Evolutionary conservation across 495 filamentous ascomycete genomes (phyloP).

Genomic region (Hypoxylon intermedium): DNA sequence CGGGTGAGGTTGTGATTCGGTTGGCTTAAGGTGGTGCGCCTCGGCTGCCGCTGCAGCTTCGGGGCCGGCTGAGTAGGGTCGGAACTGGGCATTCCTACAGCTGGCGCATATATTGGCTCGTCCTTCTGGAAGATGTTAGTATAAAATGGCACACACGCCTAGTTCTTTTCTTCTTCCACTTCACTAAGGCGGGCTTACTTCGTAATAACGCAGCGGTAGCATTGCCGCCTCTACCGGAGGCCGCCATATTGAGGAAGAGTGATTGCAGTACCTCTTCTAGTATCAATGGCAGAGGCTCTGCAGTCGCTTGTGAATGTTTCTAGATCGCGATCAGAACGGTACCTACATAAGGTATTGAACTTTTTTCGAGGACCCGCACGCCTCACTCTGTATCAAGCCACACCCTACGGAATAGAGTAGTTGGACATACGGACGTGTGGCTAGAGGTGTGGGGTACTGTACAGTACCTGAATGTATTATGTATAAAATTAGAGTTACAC

Average conservation of each 20-base stretch:
- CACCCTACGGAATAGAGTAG: constrained; percentile 24
- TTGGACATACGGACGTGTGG: background rate
- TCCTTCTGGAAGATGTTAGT: constrained; percentile 27
- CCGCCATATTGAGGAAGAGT: constrained; percentile 52
- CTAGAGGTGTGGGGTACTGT: background rate
- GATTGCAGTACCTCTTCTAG: constrained; percentile 17
- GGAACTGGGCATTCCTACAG: constrained; percentile 38
- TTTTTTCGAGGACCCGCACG: constrained; percentile 41
- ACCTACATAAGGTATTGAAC: constrained; percentile 33
- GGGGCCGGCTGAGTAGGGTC: constrained; percentile 38
- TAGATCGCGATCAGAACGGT: constrained; percentile 3
- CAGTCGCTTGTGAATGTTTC: constrained; percentile 15
- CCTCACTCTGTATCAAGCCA: background rate
- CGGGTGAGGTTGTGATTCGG: constrained; percentile 35
- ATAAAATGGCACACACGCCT: constrained; percentile 5
- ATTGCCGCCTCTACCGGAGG: constrained; percentile 57
- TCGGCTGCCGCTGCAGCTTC: constrained; percentile 30
- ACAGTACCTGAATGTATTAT: no score
- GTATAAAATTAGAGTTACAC: constrained; percentile 1
- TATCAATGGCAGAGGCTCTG: constrained; percentile 29
- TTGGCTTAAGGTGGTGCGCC: constrained; percentile 39
- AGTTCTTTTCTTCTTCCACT: background rate
- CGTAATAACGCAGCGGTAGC: constrained; percentile 51
- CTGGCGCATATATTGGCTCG: constrained; percentile 44
- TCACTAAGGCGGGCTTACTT: constrained; percentile 44